A percentile compares a stretch with the other conserved stretches of the same genome.
Conservation (phyloP, 164 flowering plant species). For the Litsea cubeba region DNA sequence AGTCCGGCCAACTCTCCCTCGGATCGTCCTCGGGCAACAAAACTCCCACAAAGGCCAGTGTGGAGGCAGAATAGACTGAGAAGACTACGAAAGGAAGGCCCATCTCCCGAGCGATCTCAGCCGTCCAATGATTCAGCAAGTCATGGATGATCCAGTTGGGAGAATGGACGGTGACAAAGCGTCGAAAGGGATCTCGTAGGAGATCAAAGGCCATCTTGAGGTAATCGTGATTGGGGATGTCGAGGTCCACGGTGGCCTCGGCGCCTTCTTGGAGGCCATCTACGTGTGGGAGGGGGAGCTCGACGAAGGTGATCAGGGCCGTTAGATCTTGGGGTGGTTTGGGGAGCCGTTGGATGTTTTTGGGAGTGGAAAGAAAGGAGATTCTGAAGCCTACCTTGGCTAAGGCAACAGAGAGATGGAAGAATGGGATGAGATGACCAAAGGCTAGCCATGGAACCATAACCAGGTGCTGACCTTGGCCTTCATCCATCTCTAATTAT, state of each 20-base stretch:
- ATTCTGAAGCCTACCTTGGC: conserved; percentile 6
- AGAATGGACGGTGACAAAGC: conserved; percentile 7
- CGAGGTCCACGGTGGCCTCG: conserved; percentile 28
- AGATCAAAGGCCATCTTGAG: conserved; percentile 29
- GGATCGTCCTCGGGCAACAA: neutral
- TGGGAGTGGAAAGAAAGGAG: conserved; percentile 12
- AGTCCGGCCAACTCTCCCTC: neutral
- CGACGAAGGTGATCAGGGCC: neutral
- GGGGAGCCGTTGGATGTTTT: conserved; percentile 11
- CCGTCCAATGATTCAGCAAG: conserved; percentile 22
- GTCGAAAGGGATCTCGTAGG: conserved; percentile 6
- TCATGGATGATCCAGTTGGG: conserved; percentile 37
- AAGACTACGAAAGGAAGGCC: conserved; percentile 18
- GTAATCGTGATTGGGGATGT: conserved; percentile 7
- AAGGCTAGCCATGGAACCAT: conserved; percentile 20
- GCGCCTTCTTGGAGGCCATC: conserved; percentile 21
- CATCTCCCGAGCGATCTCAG: conserved; percentile 10
- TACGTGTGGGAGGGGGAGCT: conserved; percentile 2
- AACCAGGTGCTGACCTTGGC: neutral
- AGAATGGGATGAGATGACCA: conserved; percentile 17
- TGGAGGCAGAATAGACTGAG: conserved; percentile 15
- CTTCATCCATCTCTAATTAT: neutral
- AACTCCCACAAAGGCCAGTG: conserved; percentile 10
- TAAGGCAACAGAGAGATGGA: conserved; percentile 11
- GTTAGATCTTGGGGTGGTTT: neutral